phyloP scores from a whole-genome alignment of 2,329 filamentous ascomycete species.

The Ophiostoma quercus region DNA sequence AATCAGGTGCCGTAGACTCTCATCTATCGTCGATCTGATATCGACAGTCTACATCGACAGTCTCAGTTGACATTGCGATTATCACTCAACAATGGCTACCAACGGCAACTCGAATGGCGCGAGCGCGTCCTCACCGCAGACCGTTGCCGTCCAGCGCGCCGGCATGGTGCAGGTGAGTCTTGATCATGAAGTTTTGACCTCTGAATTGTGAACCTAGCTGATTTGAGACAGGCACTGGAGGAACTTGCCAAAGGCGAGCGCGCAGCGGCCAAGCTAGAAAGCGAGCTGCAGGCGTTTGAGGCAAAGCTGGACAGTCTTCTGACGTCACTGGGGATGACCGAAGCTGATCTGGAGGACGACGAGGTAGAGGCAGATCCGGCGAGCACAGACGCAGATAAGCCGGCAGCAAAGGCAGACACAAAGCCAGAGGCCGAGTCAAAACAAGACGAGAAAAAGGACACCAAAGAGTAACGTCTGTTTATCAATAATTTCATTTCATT shows the following conservation, averaged over 20 bases:
- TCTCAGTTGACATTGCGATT: not conserved
- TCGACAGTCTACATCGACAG: not conserved
- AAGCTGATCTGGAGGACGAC: constrained; percentile 17
- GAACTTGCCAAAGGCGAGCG: constrained; percentile 46
- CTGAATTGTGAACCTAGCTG: not conserved
- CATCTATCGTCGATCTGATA: not conserved
- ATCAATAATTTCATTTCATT: too few relatives aligned
- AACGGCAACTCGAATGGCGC: not conserved
- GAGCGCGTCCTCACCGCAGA: constrained; percentile 11
- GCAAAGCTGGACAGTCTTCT: constrained; percentile 52
- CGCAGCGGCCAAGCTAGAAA: constrained; percentile 49
- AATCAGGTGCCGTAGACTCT: not conserved
- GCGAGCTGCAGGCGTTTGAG: constrained; percentile 49
- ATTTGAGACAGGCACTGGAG: constrained; percentile 22
- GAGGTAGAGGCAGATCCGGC: not conserved
- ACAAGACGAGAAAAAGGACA: not conserved
- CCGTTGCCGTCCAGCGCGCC: constrained; percentile 19
- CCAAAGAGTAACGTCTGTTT: not conserved
- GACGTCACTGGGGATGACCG: constrained; percentile 40
- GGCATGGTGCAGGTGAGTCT: constrained; percentile 24
- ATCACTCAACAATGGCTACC: constrained; percentile 15
- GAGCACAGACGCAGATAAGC: too few relatives aligned
- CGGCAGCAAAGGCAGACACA: constrained; percentile 6
- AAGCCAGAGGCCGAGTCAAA: not conserved
- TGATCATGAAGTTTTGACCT: not conserved